Evolutionary conservation across 331 rosid genomes (phyloP).

Genomic region (Malus hybrid): DNA sequence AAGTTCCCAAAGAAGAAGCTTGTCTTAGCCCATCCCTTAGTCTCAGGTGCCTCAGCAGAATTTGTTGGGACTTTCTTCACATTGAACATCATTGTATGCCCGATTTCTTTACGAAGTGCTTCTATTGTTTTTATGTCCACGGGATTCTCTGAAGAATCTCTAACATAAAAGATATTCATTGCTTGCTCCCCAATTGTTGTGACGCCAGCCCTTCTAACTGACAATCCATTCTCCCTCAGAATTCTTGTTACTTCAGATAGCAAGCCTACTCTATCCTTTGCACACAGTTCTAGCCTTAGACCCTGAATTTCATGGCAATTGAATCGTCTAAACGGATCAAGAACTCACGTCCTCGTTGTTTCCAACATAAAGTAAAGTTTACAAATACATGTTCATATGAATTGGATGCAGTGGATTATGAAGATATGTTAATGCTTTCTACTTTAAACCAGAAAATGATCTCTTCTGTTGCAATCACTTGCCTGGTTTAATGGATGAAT

Average conservation of each 20-base stretch:
- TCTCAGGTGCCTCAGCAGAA: constrained; percentile 39
- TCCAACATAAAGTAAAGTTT: neutral
- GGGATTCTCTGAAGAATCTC: constrained; percentile 65
- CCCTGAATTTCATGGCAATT: constrained; percentile 41
- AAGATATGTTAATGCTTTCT: too few species aligned
- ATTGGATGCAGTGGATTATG: too few species aligned
- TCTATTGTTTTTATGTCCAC: constrained; percentile 52
- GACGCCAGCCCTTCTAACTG: constrained; percentile 74
- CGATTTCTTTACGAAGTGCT: constrained; percentile 61
- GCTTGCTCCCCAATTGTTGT: constrained; percentile 73
- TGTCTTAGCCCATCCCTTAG: constrained; percentile 60
- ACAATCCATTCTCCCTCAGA: constrained; percentile 73
- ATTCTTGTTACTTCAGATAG: constrained; percentile 81
- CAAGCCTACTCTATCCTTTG: constrained; percentile 77
- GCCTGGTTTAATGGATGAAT: too few species aligned
- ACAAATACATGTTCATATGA: neutral
- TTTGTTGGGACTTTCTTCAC: constrained; percentile 58
- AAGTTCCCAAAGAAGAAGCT: constrained; percentile 75
- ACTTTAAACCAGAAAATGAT: too few species aligned
- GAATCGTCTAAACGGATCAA: neutral
- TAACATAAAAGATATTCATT: constrained; percentile 64
- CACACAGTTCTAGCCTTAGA: constrained; percentile 70
- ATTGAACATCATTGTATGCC: constrained; percentile 54
- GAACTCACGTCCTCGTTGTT: neutral
- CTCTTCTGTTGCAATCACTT: too few species aligned